Base-by-base conservation (phyloP, 2,329 filamentous ascomycete genomes). In the Drechslera avenae region DNA sequence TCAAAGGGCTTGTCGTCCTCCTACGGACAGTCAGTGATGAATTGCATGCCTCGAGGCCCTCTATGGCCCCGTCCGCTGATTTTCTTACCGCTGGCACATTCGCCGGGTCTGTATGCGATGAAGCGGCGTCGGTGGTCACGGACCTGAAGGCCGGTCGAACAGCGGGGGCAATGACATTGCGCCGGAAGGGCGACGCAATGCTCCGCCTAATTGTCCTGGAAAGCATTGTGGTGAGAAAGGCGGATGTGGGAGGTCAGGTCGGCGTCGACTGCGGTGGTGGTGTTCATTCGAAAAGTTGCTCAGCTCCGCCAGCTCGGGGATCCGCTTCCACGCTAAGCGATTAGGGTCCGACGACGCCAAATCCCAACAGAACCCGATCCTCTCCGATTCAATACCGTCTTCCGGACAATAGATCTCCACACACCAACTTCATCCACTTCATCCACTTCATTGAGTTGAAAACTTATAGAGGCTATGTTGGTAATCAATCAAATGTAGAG, bases 51-150 rank as follows among this genome's bases (percentile, higher is more conserved):
- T 35, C 6, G 17, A 19, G 18, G 42, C 37, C 12, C 21, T 17
- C 36, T 37, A 52, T 51, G 56, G 46, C 37, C 30, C 6, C 34
- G 6, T 23, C 16, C 18, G 3, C 33, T 32, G 46, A 28, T 39
- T 56, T 63, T 68, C 82, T 64, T 80, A 88, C 86, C 74, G 82
- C 75, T 50, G 87, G 87, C 59, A 90, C 82, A 67, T 85, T 81
- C 71, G 81, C 83, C 81, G 89, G 90, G 76, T 93, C 90, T 69
- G 91, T 87, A 76, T 95, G 90, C 69, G 91, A 87, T 69, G 89
- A 93, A 64, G 94, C 94, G 62, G 94, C 94, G 79, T 97, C 88
- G 64, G 94, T 97, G 66, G 94, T 99, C 72, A 99, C 94, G 66
- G 85, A 85, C 75, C 93, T 86, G 66, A 69, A 69, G 43, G 66